Base-by-base conservation (phyloP, 1,284 basidiomycete genomes). In the Wallemia mellicola region DNA sequence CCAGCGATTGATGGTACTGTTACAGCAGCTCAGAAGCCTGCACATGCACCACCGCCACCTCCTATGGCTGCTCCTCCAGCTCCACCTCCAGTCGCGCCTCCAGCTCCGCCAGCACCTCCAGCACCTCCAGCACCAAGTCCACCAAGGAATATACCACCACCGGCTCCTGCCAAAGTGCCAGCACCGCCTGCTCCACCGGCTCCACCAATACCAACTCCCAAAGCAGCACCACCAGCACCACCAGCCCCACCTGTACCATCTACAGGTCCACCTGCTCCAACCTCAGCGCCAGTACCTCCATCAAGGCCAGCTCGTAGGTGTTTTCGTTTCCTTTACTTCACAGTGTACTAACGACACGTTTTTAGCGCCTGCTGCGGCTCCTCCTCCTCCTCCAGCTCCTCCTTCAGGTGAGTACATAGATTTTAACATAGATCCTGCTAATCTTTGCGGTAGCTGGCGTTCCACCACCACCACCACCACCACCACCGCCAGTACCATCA, bases 41-140 rank as follows among this genome's bases (percentile, higher is more conserved):
- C 58, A 25, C 24, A 69, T n/a, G 2, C 68, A 62, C 66, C 72
- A 3, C 68, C 71, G 63, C 60, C 73, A 63, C 57, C 68, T 63
- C 60, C 71, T 5, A 67, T 70, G 0, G 69, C 71, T 0, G 69
- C 74, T 0, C 71, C 73, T 3, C 30, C 70, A 62, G 62, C 72
- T 2, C 69, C 72, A 15, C 57, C 67, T 66, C 69, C 72, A 3
- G 68, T 71, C 11, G 55, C 67, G 65, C 69, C 72, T 19, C 61
- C 60, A n/a, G 26, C 28, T 55, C 69, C 66, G 1, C 68, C 70
- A 59, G 64, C 70, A 54, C 66, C 70, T 1, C 68, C 70, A 25
- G 68, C 70, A 1, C 70, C 73, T 0, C 69, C 70, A 1, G 66
- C 70, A 2, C 66, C 69, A 1, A 67, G 71, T 1, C 68, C 70